Percentiles rank a stretch among this genome's conserved stretches.
These are phyloP conservation scores for Aspergillus leporis DNA, from an alignment of 495 filamentous ascomycete species.

Conservation along the genomic window DNA sequence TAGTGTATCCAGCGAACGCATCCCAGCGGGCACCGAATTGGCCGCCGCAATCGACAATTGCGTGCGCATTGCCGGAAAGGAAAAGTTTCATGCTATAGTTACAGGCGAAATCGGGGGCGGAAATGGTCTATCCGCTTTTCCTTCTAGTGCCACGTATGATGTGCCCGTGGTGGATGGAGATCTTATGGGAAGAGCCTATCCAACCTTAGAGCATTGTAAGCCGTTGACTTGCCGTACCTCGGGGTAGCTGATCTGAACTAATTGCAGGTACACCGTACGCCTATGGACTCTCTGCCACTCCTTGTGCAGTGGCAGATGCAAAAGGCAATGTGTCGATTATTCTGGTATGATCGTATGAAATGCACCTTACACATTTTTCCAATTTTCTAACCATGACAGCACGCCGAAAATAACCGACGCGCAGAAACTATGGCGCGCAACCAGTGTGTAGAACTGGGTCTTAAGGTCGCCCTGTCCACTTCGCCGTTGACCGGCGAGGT, in stretches of 20 bases:
- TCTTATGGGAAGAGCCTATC: constrained; percentile 38
- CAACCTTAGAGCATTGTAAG: constrained; percentile 30
- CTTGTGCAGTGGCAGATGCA: constrained; percentile 34
- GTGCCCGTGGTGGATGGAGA: constrained; percentile 41
- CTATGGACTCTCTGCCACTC: constrained; percentile 28
- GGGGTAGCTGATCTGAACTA: neutral
- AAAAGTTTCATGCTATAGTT: constrained; percentile 31
- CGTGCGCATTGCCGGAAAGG: constrained; percentile 26
- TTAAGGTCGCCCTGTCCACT: constrained; percentile 25
- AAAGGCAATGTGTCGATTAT: constrained; percentile 30
- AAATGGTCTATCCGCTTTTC: constrained; percentile 40
- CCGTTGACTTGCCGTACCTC: constrained; percentile 6
- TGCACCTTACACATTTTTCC: neutral
- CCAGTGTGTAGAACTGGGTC: constrained; percentile 30
- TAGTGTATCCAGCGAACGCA: constrained; percentile 26
- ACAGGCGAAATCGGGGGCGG: constrained; percentile 40
- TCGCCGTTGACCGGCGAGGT: constrained; percentile 29
- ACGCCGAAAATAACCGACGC: constrained; percentile 30
- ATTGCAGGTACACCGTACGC: constrained; percentile 30
- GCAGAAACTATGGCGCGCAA: constrained; percentile 31
- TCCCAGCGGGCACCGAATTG: constrained; percentile 31
- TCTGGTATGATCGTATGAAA: constrained; percentile 12
- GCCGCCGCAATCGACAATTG: constrained; percentile 28
- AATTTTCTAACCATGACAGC: constrained; percentile 14
- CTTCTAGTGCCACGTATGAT: constrained; percentile 26